A percentile compares a stretch with the other conserved stretches of the same genome.
Conservation (phyloP, 306 rosid genomes). For the Pueraria montana region DNA sequence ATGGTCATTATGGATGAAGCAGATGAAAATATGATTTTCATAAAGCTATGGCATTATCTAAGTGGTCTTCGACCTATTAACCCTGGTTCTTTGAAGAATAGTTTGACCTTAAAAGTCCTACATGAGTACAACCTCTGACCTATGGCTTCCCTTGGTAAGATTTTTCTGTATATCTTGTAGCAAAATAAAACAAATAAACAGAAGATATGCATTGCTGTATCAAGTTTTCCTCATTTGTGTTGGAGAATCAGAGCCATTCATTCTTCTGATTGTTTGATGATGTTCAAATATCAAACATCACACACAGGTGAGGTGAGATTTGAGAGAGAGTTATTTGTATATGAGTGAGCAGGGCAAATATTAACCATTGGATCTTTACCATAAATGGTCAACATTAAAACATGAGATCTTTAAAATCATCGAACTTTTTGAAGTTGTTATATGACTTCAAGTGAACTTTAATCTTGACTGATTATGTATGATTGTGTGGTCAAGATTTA, state of each 20-base stretch:
- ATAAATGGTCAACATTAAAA: neutral
- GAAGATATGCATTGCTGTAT: neutral
- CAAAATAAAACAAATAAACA: slow-evolving; percentile 20
- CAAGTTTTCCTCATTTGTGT: neutral
- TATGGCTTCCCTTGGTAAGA: slow-evolving; percentile 35
- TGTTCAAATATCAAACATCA: neutral
- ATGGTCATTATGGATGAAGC: slow-evolving; percentile 99
- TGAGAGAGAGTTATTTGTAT: neutral
- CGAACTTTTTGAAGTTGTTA: neutral
- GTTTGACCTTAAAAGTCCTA: slow-evolving; percentile 24
- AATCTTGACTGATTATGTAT: neutral
- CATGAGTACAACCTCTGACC: slow-evolving; percentile 27
- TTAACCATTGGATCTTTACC: neutral
- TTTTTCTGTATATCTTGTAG: slow-evolving; percentile 29
- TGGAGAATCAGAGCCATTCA: neutral
- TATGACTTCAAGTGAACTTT: neutral
- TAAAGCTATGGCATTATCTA: slow-evolving; percentile 29
- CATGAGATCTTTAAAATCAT: neutral
- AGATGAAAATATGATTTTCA: slow-evolving; percentile 66
- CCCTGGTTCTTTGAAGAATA: slow-evolving; percentile 33
- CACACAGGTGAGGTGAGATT: no score
- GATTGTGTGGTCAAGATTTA: neutral
- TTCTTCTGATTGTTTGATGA: slow-evolving; percentile 10
- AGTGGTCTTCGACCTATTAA: slow-evolving; percentile 25
- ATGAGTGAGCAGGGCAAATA: neutral